Base-by-base conservation (phyloP, 2,329 filamentous ascomycete genomes). In the Hymenoscyphus linearis region DNA sequence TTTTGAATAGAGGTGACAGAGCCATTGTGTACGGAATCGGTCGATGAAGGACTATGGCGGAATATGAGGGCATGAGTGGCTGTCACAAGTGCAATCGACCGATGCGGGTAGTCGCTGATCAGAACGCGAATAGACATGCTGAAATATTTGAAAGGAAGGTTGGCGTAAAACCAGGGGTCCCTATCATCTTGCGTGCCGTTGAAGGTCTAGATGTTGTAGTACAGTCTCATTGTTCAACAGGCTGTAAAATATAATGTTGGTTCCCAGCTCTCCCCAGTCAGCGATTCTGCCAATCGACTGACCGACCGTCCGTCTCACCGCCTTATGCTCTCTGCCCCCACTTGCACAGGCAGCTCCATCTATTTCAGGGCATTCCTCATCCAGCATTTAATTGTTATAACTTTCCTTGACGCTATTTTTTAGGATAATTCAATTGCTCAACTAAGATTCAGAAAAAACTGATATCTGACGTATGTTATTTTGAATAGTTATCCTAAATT, bases 71-170 rank as follows among this genome's bases (percentile, higher is more conserved):
- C 89, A 75, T 96, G 88, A 22, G 87, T 84, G 47, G 86, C 78
- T 34, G 92, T 93, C 40, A 88, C 88, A 67, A 98, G 87, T 66
- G 91, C 91, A 74, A 98, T 91, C 67, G 91, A 89, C 67, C 93
- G 90, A 73, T 91, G 86, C 67, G 91, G 91, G 72, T 91, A 85
- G 73, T 97, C 92, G 77, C 89, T 89, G 74, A 96, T 62, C 7
- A 73, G 67, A 22, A 73, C 69, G 40, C 71, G 70, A 59, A 73
- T 71, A 65, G 72, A 73, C 72, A 74, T 74, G 47, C 34, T 67
- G 60, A 57, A 40, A 10, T 27, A 26, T 25, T 59, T 22, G 37
- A 54, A n/a, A 18, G 60, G 47, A 25, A 10, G 5, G 22, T 25
- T 50, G 44, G 44, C 44, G 25, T 50, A 5, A 12, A 22, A 2